phyloP scores from a whole-genome alignment of 768 basidiomycete species.

The Tulasnella sp. region DNA sequence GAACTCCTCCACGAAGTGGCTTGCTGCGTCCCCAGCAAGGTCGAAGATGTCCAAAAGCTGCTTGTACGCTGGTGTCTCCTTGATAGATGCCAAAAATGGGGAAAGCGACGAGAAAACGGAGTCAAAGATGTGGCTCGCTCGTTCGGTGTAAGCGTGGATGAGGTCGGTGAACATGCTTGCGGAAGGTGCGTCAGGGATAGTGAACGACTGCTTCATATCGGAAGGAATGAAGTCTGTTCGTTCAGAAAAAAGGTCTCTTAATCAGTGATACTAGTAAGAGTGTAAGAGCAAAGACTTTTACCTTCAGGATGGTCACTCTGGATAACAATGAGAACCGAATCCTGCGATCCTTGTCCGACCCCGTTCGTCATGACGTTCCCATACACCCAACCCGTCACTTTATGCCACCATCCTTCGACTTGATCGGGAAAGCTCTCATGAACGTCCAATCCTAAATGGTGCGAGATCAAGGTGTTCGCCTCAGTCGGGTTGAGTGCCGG shows the following conservation, averaged over 20 bases:
- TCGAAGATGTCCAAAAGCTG: slow-evolving; percentile 33
- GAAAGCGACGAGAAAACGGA: slow-evolving; percentile 35
- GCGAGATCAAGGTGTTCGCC: background rate
- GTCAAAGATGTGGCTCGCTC: slow-evolving; percentile 47
- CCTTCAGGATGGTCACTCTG: slow-evolving; percentile 15
- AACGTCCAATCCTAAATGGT: slow-evolving; percentile 10
- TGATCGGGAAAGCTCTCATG: background rate
- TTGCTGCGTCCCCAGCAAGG: slow-evolving; percentile 28
- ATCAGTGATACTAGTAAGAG: background rate
- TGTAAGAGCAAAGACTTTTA: background rate
- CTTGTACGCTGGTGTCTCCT: slow-evolving; percentile 18
- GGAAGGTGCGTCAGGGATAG: slow-evolving; percentile 19
- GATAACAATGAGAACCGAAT: slow-evolving; percentile 9
- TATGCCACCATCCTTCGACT: background rate
- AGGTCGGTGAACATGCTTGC: slow-evolving; percentile 32
- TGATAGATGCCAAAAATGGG: slow-evolving; percentile 23
- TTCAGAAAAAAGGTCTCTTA: background rate
- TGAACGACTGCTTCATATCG: slow-evolving; percentile 40
- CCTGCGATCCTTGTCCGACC: slow-evolving; percentile 9
- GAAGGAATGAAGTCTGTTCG: slow-evolving; percentile 45
- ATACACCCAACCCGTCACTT: background rate
- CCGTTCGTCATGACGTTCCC: background rate
- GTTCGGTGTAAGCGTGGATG: slow-evolving; percentile 45
- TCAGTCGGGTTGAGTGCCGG: slow-evolving; percentile 4
- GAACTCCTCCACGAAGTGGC: slow-evolving; percentile 32